Base-by-base conservation (phyloP, 768 basidiomycete genomes). In the Russula dissimulans region DNA sequence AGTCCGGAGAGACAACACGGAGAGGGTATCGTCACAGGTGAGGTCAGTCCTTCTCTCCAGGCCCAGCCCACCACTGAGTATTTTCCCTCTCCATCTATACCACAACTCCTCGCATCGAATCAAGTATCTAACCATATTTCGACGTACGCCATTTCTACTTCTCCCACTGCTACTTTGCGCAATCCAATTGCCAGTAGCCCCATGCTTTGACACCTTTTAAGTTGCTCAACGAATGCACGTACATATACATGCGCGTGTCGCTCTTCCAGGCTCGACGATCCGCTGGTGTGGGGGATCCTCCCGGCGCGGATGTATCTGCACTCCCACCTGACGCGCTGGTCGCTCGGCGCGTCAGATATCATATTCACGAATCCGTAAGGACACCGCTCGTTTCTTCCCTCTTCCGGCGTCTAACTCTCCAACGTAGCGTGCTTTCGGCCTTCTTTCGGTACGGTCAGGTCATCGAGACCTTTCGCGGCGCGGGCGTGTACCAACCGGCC, bases 51-150 rank as follows among this genome's bases (percentile, higher is more conserved):
- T 59, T 11, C 15, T 17, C 64, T 48, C 29, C 29, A 42, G 26
- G 41, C 50, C 43, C 49, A 32, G 11, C n/a, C 29, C 15, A 17
- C 31, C 15, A 14, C 47, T 48, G 31, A 48, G 15, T 29, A 3
- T 26, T 12, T 7, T 47, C 15, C 15, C 1, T 8, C 18, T 26
- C 4, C 8, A n/a, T 17, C 32, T 22, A 5, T 10, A 15, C 10
- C 15, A n/a, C 32, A 3, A 26, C 5, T 17, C 0, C 47, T 3
- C 48, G 2, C 26, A 7, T 45, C 15, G 2, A 57, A 55, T 43
- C 38, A 64, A 95, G 94, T 97, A 49, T 84, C 87, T 58, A 98
- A 98, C 72, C 95, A 98, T 69, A 84, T 95, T 56, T 97, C 95
- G 52, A 94, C 91, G 86, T 93, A 70, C 57, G 85, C 43, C 39